phyloP scores from a whole-genome alignment of 345 rosid species.

The Trapa incisa region DNA sequence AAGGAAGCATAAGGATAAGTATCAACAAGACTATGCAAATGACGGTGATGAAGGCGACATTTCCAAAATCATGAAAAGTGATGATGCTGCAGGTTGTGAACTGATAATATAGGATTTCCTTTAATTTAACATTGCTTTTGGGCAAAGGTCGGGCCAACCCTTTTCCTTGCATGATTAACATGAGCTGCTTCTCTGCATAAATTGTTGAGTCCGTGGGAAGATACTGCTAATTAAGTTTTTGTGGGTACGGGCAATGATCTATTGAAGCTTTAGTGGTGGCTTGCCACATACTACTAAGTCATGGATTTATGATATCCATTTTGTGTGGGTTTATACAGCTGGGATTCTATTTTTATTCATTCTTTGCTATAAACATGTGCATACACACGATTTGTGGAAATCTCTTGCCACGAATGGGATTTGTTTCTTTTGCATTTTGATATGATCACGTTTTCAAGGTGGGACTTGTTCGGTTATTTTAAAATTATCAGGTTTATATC shows the following conservation, averaged over 20 bases:
- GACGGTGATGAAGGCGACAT: neutral
- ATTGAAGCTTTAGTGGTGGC: neutral
- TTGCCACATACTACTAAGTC: neutral
- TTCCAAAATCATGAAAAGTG: neutral
- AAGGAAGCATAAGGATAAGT: constrained; percentile 45
- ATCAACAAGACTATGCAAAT: constrained; percentile 17
- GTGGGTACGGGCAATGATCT: neutral
- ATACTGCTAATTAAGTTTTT: neutral
- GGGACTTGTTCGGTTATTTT: neutral
- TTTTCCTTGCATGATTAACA: neutral
- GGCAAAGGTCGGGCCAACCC: neutral
- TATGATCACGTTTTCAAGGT: neutral
- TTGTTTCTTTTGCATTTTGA: neutral
- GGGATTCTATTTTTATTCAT: neutral
- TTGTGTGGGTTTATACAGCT: neutral
- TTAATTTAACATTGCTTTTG: neutral
- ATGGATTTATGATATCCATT: neutral
- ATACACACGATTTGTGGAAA: neutral
- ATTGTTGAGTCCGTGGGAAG: neutral
- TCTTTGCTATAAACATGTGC: neutral
- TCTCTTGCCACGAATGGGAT: neutral
- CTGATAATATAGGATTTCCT: neutral
- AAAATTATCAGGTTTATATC: neutral
- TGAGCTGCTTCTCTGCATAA: neutral
- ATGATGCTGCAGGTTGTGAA: neutral